These are phyloP conservation scores for Naganishia vaughanmartiniae DNA, from an alignment of 768 basidiomycete species.

Conservation along the genomic window DNA sequence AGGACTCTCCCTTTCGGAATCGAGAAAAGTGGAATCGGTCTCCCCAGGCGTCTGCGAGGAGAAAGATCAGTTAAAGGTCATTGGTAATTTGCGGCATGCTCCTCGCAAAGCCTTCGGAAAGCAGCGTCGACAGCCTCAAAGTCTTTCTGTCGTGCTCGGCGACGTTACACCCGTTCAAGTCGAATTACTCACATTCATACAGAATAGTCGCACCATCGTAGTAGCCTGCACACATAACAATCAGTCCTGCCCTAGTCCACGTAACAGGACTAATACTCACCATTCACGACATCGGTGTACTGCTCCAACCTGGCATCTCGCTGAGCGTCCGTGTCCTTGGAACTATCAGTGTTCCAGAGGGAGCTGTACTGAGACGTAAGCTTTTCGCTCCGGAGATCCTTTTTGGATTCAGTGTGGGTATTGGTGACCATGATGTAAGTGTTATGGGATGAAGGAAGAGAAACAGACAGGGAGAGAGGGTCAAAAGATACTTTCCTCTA, in stretches of 20 bases:
- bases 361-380: conserved; percentile 62
- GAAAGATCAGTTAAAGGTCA: conserved; percentile 15
- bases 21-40: conserved; percentile 94
- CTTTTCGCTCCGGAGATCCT: conserved; percentile 32
- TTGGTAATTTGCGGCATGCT: no score
- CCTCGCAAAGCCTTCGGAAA: no score
- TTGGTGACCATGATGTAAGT: conserved; percentile 20
- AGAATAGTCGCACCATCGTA: conserved; percentile 94
- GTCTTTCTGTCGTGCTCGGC: conserved; percentile 54
- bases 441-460: neutral
- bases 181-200: conserved; percentile 64
- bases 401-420: conserved; percentile 41
- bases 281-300: conserved; percentile 92
- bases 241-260: neutral
- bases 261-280: conserved; percentile 54
- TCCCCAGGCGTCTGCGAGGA: conserved; percentile 58
- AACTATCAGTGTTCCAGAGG: conserved; percentile 84
- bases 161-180: conserved; percentile 38
- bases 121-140: neutral
- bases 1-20: conserved; percentile 77
- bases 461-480: neutral
- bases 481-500: neutral
- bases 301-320: conserved; percentile 70
- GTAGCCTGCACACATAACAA: conserved; percentile 62
- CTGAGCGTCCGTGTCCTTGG: conserved; percentile 65